Percentiles rank a stretch among this genome's conserved stretches.
These are phyloP conservation scores for Sambucus nigra DNA, from an alignment of 129 eudicot species.

Conservation along the genomic window DNA sequence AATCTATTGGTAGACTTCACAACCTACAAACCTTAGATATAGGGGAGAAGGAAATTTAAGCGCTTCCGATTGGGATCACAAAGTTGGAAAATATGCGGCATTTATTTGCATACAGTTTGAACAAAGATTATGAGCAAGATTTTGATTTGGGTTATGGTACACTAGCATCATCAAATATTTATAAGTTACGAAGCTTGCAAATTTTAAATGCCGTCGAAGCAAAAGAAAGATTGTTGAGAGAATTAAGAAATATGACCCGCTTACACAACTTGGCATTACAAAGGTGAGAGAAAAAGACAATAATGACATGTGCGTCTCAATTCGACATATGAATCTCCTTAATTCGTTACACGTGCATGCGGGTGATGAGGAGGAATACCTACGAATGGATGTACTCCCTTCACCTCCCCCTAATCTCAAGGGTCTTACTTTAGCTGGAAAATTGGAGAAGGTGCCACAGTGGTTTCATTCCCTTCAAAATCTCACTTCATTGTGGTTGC, in stretches of 20 bases:
- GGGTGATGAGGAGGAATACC: no score
- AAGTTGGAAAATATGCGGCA: slow-evolving; percentile 8
- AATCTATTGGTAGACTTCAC: neutral
- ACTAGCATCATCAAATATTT: neutral
- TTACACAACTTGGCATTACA: neutral
- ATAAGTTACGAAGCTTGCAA: neutral
- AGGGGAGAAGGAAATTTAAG: neutral
- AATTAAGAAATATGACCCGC: neutral
- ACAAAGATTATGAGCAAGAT: no score
- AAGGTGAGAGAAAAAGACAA: neutral
- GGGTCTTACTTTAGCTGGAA: no score
- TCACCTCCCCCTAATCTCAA: no score
- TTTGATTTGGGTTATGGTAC: no score
- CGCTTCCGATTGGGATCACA: slow-evolving; percentile 10
- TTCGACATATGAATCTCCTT: neutral
- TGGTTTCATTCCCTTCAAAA: no score
- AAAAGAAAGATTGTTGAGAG: neutral
- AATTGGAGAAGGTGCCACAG: no score
- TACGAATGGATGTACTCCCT: no score
- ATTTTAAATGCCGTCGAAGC: neutral
- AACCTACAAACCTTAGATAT: slow-evolving; percentile 8
- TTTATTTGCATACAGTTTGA: no score
- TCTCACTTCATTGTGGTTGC: no score
- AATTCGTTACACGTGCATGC: neutral
- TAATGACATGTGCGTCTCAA: neutral